Conservation (phyloP, 106 monocot genomes). For the Dendrobium catenatum region DNA sequence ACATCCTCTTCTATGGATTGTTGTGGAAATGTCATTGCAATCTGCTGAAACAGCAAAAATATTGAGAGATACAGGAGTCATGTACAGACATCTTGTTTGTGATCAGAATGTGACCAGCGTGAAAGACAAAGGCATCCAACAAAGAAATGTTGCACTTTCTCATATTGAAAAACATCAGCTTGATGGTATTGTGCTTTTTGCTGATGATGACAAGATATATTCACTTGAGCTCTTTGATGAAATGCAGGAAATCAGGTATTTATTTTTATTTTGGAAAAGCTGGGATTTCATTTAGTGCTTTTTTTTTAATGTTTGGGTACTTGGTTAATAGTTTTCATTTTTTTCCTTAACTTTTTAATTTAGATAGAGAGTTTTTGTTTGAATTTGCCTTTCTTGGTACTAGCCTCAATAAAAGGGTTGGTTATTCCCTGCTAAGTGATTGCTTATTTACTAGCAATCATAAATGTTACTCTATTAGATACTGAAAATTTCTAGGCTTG, state of each 20-base stretch:
- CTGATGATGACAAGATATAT: slow-evolving; percentile 63
- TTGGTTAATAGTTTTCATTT: neutral
- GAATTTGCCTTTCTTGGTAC: neutral
- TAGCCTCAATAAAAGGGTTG: neutral
- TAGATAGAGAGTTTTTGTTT: neutral
- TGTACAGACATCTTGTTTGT: slow-evolving; percentile 79
- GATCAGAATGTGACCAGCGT: slow-evolving; percentile 29
- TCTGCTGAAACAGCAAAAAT: slow-evolving; percentile 53
- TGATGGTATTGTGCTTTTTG: slow-evolving; percentile 76
- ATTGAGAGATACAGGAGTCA: slow-evolving; percentile 53
- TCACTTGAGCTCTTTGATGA: slow-evolving; percentile 57
- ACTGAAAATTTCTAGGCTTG: neutral
- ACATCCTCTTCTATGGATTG: slow-evolving; percentile 71
- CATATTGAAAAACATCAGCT: slow-evolving; percentile 72
- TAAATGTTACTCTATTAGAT: neutral
- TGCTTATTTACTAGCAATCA: neutral
- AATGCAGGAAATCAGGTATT: slow-evolving; percentile 69
- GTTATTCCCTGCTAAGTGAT: neutral
- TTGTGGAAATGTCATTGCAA: slow-evolving; percentile 54
- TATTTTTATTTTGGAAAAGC: slow-evolving; percentile 1
- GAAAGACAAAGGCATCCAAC: slow-evolving; percentile 31
- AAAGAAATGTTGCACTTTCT: slow-evolving; percentile 66
- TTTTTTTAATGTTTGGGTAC: neutral
- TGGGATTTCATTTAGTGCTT: neutral
- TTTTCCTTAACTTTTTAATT: neutral